These are phyloP conservation scores for Iberis pinnata DNA, from an alignment of 345 rosid species.

Conservation along the genomic window DNA sequence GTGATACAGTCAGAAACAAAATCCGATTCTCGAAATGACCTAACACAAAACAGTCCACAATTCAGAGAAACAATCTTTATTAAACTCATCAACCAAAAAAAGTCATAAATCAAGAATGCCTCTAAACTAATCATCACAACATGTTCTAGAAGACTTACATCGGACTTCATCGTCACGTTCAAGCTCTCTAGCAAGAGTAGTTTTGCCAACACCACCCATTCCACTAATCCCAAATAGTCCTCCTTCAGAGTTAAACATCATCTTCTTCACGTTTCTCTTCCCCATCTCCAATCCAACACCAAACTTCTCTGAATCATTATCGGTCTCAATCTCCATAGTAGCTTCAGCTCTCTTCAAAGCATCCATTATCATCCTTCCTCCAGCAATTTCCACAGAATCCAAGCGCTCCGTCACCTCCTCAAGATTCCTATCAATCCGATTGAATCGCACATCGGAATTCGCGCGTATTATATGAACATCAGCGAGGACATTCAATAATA, in stretches of 20 bases:
- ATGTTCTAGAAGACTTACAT: slow-evolving; percentile 34
- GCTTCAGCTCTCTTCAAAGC: slow-evolving; percentile 50
- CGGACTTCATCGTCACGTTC: slow-evolving; percentile 51
- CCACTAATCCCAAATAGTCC: slow-evolving; percentile 59
- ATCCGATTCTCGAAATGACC: no score
- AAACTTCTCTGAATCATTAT: slow-evolving; percentile 26
- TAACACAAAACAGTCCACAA: no score
- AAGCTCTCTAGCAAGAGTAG: slow-evolving; percentile 70
- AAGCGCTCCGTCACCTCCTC: slow-evolving; percentile 43
- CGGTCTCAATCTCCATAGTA: slow-evolving; percentile 30
- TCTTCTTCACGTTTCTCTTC: slow-evolving; percentile 64
- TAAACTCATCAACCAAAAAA: no score
- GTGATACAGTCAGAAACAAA: no score
- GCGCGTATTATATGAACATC: slow-evolving; percentile 55
- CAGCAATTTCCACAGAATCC: slow-evolving; percentile 55
- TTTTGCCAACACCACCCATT: slow-evolving; percentile 87
- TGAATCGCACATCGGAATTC: slow-evolving; percentile 41
- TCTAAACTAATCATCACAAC: no score
- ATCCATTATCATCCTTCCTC: slow-evolving; percentile 53
- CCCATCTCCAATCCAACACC: slow-evolving; percentile 55
- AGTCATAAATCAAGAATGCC: no score
- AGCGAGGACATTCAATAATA: slow-evolving; percentile 48
- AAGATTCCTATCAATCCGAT: slow-evolving; percentile 38
- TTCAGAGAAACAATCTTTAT: no score
- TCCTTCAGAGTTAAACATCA: slow-evolving; percentile 41